Evolutionary conservation across 257 asterid species (phyloP).

Genomic region (Solanum etuberosum): DNA sequence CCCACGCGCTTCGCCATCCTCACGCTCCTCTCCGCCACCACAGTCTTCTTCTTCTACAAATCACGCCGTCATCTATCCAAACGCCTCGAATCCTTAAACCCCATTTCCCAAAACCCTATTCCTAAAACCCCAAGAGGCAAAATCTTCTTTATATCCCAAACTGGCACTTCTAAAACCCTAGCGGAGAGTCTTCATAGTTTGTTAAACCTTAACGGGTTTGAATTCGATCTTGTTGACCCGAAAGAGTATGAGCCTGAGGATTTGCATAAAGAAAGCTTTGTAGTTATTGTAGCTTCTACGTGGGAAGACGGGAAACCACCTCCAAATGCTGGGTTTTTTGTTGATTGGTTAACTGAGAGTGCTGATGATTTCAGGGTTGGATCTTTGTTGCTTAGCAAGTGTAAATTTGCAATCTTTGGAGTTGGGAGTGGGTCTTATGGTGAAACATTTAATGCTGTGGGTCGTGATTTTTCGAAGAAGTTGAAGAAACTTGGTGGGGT

Average conservation of each 20-base stretch:
- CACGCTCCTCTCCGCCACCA: constrained; percentile 72
- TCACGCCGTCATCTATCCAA: constrained; percentile 61
- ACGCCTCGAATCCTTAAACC: constrained; percentile 18
- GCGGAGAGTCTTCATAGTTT: constrained; percentile 69
- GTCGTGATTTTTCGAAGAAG: constrained; percentile 32
- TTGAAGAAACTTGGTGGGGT: constrained; percentile 66
- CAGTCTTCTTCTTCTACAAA: constrained; percentile 62
- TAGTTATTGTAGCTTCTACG: constrained; percentile 68
- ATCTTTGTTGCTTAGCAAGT: constrained; percentile 45
- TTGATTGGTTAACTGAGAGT: constrained; percentile 81
- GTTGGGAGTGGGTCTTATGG: constrained; percentile 82
- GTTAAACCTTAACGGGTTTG: constrained; percentile 30
- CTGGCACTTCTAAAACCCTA: constrained; percentile 72
- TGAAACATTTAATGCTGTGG: constrained; percentile 59
- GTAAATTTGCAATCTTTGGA: constrained; percentile 74
- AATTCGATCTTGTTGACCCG: constrained; percentile 66
- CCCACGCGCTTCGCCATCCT: constrained; percentile 56
- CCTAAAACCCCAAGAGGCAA: constrained; percentile 41
- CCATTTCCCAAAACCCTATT: constrained; percentile 1
- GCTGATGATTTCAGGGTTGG: constrained; percentile 95
- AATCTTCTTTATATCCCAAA: constrained; percentile 64
- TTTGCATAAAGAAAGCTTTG: constrained; percentile 46
- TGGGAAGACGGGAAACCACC: constrained; percentile 90
- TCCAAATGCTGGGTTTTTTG: constrained; percentile 57
- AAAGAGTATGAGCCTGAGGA: constrained; percentile 90